phyloP scores from a whole-genome alignment of 2,329 filamentous ascomycete genomes.

The Exophiala dermatitidis region DNA sequence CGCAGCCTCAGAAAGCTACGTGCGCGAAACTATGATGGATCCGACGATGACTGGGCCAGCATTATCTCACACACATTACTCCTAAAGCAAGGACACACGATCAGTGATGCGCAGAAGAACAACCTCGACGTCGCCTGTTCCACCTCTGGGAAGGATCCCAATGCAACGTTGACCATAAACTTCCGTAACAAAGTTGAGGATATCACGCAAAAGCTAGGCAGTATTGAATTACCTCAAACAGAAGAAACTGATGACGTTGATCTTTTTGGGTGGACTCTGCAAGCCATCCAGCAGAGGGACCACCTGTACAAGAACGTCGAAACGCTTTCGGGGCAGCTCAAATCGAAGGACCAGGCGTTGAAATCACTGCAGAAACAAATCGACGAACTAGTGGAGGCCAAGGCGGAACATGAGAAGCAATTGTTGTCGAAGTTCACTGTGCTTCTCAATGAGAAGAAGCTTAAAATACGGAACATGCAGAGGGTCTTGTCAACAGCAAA shows the following conservation, averaged over 20 bases:
- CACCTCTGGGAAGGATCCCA: constrained; percentile 25
- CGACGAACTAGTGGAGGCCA: constrained; percentile 51
- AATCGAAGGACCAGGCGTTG: constrained; percentile 44
- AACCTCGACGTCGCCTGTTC: constrained; percentile 20
- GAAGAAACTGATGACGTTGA: constrained; percentile 50
- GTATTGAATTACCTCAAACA: constrained; percentile 44
- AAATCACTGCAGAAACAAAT: constrained; percentile 48
- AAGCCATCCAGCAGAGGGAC: constrained; percentile 41
- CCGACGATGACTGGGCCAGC: constrained; percentile 37
- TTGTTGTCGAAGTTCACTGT: constrained; percentile 53
- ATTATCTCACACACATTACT: constrained; percentile 34
- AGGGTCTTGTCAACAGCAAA: constrained; percentile 48
- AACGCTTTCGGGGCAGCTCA: constrained; percentile 36
- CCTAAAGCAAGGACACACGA: not conserved
- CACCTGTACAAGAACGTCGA: constrained; percentile 38
- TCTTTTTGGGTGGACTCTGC: constrained; percentile 51
- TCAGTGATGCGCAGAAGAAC: constrained; percentile 9
- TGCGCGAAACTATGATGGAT: constrained; percentile 39
- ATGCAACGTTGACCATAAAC: constrained; percentile 34
- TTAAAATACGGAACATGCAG: constrained; percentile 57
- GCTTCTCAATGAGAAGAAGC: constrained; percentile 57
- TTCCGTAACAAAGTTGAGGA: constrained; percentile 41
- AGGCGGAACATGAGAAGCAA: constrained; percentile 50
- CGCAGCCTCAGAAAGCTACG: constrained; percentile 34
- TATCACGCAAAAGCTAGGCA: constrained; percentile 52